Percentiles rank a stretch among this genome's conserved stretches.
These are phyloP conservation scores for Aurantiochytrium sp. DNA, from an alignment of 108 stramenopile genomes.

Conservation along the genomic window DNA sequence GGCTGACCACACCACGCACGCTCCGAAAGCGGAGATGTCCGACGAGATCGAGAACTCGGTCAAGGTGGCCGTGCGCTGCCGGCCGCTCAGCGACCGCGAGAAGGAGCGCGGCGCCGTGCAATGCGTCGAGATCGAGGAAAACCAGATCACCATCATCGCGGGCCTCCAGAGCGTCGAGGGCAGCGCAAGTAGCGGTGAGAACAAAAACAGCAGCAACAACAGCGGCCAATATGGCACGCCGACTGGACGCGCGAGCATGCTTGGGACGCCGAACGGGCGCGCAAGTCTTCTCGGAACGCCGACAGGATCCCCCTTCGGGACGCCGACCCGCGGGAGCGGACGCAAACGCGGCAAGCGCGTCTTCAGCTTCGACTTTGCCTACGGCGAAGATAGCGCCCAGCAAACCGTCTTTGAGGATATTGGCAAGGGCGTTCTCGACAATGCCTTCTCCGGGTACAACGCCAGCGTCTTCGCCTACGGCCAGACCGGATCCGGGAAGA, in stretches of 20 bases:
- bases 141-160: not conserved
- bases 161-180: not conserved
- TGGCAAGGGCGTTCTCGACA: not conserved
- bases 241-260: no score
- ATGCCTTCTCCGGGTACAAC: conserved; percentile 25
- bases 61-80: conserved; percentile 33
- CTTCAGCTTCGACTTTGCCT: not conserved
- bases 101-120: not conserved
- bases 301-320: not conserved
- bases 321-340: not conserved
- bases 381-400: not conserved
- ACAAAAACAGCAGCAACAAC: not conserved
- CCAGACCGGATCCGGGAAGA: conserved; percentile 40
- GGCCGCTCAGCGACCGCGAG: conserved; percentile 13
- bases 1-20: no score
- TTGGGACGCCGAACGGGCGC: no score
- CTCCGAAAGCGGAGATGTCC: no score
- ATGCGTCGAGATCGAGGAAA: conserved; percentile 25
- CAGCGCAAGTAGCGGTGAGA: not conserved
- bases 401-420: not conserved
- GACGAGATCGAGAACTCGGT: not conserved
- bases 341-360: not conserved
- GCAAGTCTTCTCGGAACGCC: no score
- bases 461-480: conserved; percentile 43
- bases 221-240: not conserved